Conservation (phyloP, 257 asterid genomes). For the Solanum paucissectum region DNA sequence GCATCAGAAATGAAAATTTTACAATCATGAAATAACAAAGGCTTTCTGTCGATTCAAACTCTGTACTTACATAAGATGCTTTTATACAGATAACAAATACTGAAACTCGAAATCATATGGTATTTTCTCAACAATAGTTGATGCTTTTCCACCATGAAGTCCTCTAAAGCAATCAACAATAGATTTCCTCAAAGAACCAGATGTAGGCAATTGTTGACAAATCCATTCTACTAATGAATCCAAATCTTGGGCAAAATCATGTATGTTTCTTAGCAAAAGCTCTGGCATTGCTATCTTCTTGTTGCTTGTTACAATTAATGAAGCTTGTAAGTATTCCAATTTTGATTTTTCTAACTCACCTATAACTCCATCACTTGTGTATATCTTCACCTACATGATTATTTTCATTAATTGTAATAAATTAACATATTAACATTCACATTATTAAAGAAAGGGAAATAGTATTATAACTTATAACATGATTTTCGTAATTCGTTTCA, state of each 20-base stretch:
- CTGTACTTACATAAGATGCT: background rate
- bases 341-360: slow-evolving; percentile 63
- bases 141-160: slow-evolving; percentile 22
- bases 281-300: slow-evolving; percentile 62
- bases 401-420: background rate
- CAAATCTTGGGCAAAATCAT: slow-evolving; percentile 45
- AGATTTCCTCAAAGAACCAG: slow-evolving; percentile 68
- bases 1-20: accelerated
- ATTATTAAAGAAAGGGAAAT: background rate
- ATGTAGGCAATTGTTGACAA: slow-evolving; percentile 65
- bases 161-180: slow-evolving; percentile 57
- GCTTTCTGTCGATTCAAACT: accelerated
- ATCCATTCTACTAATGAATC: slow-evolving; percentile 69
- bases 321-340: slow-evolving; percentile 71
- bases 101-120: slow-evolving; percentile 85
- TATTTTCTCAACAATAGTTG: slow-evolving; percentile 51
- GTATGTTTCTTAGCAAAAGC: slow-evolving; percentile 52
- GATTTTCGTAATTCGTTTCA: background rate
- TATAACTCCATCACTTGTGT: slow-evolving; percentile 66
- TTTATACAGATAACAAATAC: slow-evolving; percentile 33
- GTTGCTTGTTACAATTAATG: slow-evolving; percentile 48
- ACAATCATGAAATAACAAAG: background rate
- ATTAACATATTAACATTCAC: background rate
- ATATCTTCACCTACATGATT: slow-evolving; percentile 53
- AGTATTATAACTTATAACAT: background rate